Conservation (phyloP, 257 asterid species). For the Handroanthus guayacan region DNA sequence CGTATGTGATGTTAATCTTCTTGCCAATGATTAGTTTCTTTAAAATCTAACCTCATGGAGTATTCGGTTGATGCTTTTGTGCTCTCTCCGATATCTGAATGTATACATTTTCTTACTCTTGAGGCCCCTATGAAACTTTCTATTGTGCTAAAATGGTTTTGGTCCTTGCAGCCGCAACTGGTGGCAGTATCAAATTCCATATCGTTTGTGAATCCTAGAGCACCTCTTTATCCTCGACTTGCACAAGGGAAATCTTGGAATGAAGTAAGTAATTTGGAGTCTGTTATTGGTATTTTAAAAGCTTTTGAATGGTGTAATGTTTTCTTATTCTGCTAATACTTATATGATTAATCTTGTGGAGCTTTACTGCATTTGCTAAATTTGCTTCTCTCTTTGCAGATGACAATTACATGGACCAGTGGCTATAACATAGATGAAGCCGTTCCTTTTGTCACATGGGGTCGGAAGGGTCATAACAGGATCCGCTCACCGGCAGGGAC, state of each 20-base stretch:
- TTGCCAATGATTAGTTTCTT: conserved; percentile 52
- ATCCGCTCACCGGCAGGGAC: conserved; percentile 77
- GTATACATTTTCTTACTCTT: neutral
- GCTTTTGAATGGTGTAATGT: conserved; percentile 6
- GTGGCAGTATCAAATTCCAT: conserved; percentile 79
- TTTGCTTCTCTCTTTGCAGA: conserved; percentile 47
- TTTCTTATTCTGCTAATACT: neutral
- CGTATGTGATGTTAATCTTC: conserved; percentile 40
- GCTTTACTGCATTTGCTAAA: neutral
- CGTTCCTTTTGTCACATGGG: conserved; percentile 77
- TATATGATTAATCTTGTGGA: neutral
- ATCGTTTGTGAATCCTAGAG: conserved; percentile 84
- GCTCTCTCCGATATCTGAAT: neutral
- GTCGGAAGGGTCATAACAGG: conserved; percentile 49
- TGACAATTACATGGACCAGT: conserved; percentile 97
- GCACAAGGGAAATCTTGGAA: conserved; percentile 95
- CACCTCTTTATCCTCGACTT: conserved; percentile 93
- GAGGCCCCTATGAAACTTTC: neutral
- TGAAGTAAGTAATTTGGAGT: conserved; percentile 64
- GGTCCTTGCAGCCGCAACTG: conserved; percentile 76
- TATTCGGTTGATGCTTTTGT: conserved; percentile 18
- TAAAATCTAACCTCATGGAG: neutral
- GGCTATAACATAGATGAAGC: conserved; percentile 82
- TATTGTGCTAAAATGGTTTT: conserved; percentile 25
- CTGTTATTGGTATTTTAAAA: neutral